Evolutionary conservation across 164 flowering plant species (phyloP), one percentile per base, ranked within the genome.

Genomic region (Kalanchoe fedtschenkoi): DNA sequence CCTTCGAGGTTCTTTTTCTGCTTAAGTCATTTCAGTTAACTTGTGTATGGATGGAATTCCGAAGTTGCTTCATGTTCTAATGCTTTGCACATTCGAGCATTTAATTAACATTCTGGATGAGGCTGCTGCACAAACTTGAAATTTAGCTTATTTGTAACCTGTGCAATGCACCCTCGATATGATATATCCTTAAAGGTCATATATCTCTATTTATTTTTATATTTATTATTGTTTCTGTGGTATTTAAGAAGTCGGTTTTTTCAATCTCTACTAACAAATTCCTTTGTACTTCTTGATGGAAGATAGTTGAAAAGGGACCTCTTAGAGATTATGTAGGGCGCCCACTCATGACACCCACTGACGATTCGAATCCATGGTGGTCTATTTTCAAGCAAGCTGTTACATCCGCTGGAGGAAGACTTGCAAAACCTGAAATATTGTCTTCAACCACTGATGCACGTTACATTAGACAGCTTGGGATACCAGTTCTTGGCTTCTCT

Each of bases 341-440:
- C 37, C 97, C 91, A 46, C 24, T 95, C 53, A 75, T 88, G 88
- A 88, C 99, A 17, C 33, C 76, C 33, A 77, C 90, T 6, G 65
- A 90, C 66, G 84, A 79, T 57, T 81, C 93, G 29, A 95, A 95
- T 65, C 93, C 91, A 44, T 88, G 99, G 97, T 95, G 99, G 99
- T 57, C 79, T 39, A 76, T 88, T 60, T 88, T 93, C 69, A 68
- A 78, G 71, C 68, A 81, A 68, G 97, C 96, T 43, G 71, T 95
- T 22, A 63, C 56, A 34, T 76, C 81, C 43, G 81, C 81, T 61
- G 96, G 97, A 60, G 99, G 88, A 42, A 85, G 78, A 71, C 95
- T 95, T 37, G 68, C 87, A 17, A 88, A 80, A 77, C 99, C 99
- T 41, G 99, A 95, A 72, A 88, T 88, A 19, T 77, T 95, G 67